phyloP scores from a whole-genome alignment of 495 filamentous ascomycete genomes.

The Aspergillus incahuasiensis region DNA sequence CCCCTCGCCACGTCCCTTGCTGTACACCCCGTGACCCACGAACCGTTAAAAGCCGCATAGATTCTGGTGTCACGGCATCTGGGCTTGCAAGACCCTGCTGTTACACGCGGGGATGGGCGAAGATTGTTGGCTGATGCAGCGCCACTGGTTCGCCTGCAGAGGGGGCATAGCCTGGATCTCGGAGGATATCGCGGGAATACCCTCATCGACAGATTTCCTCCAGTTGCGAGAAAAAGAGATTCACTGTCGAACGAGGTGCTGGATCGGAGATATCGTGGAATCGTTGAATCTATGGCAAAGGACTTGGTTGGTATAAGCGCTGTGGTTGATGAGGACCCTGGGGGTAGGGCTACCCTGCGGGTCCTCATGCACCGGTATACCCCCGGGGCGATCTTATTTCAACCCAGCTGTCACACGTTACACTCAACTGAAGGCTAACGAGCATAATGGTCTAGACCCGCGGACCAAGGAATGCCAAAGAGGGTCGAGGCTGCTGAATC shows the following conservation, averaged over 20 bases:
- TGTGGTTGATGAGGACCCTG: background rate
- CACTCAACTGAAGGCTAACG: background rate
- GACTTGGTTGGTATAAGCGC: background rate
- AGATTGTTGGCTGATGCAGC: too few species aligned
- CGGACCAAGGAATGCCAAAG: background rate
- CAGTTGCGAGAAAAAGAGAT: too few species aligned
- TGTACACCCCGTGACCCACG: background rate
- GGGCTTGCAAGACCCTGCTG: background rate
- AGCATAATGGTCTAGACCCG: background rate
- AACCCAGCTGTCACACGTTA: background rate
- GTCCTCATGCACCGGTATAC: too few species aligned
- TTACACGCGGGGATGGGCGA: background rate
- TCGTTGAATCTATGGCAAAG: background rate
- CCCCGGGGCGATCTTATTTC: background rate
- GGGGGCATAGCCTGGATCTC: too few species aligned
- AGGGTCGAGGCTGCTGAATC: background rate
- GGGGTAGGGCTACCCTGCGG: background rate
- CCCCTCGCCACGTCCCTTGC: background rate
- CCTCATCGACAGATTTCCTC: too few species aligned
- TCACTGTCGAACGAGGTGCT: too few species aligned
- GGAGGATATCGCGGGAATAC: too few species aligned
- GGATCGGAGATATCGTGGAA: background rate
- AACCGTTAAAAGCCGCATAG: background rate
- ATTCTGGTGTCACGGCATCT: background rate
- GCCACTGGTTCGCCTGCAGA: background rate